These are phyloP conservation scores for Calonectria pseudoturangicola DNA, from an alignment of 2,329 filamentous ascomycete genomes.

Conservation along the genomic window DNA sequence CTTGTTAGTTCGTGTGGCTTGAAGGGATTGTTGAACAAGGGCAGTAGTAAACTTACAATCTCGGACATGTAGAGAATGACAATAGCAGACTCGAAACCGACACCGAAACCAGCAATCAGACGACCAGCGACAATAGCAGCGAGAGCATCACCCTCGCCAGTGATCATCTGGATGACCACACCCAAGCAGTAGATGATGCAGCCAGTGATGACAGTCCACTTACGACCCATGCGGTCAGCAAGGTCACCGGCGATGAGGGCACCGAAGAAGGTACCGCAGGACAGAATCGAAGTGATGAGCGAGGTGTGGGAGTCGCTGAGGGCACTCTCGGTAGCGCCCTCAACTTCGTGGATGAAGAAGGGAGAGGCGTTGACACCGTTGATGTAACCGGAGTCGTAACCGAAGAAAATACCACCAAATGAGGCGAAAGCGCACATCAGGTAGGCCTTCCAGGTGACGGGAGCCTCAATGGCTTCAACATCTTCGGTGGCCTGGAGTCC, in stretches of 20 bases:
- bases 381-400: slow-evolving; percentile 87
- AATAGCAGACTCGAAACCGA: slow-evolving; percentile 87
- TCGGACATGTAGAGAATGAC: slow-evolving; percentile 93
- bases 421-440: slow-evolving; percentile 82
- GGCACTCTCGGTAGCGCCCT: slow-evolving; percentile 60
- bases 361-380: slow-evolving; percentile 75
- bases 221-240: slow-evolving; percentile 84
- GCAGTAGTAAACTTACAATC: slow-evolving; percentile 70
- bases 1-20: slow-evolving; percentile 52
- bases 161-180: slow-evolving; percentile 79
- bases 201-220: slow-evolving; percentile 81
- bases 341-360: slow-evolving; percentile 72
- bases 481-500: slow-evolving; percentile 67
- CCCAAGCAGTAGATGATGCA: slow-evolving; percentile 83
- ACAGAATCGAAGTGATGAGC: slow-evolving; percentile 84
- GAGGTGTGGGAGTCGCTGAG: slow-evolving; percentile 68
- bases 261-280: slow-evolving; percentile 85
- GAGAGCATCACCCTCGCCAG: slow-evolving; percentile 67
- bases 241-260: slow-evolving; percentile 86
- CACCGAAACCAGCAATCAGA: slow-evolving; percentile 84
- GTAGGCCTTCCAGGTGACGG: slow-evolving; percentile 81
- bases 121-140: slow-evolving; percentile 82
- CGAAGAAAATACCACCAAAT: slow-evolving; percentile 85
- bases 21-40: neutral
- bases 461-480: slow-evolving; percentile 78